Base-by-base conservation (phyloP, 2,329 filamentous ascomycete genomes). In the Triangularia verruculosa region DNA sequence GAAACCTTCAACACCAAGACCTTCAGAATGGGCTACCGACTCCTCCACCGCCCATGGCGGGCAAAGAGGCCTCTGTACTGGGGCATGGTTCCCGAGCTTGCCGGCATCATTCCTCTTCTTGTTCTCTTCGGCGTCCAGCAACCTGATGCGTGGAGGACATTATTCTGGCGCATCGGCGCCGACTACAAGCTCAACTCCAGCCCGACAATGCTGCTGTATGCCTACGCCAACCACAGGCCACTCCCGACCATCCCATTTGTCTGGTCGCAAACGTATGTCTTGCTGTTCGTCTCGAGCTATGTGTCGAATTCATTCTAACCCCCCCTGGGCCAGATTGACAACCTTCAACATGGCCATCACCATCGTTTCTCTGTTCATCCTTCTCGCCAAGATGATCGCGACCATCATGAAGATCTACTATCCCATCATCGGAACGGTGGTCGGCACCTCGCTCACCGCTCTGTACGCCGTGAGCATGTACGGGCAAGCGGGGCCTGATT, bases 341-440 rank as follows among this genome's bases (percentile, higher is more conserved):
- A 81, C 89, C 69, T 92, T 85, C 78, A 92, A 93, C 72, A 86
- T 93, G 69, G 88, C 89, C 72, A 89, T 93, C 69, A 89, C 89
- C 39, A 84, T 94, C 68, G 80, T 92, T 61, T 88, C 86, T 63
- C 88, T 91, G 74, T 94, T 94, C 79, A 82, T 92, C 73, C 83
- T 92, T 66, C 82, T 93, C 53, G 80, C 83, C 74, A 93, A 92
- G 79, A 81, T 85, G 67, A 85, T 89, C 66, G 81, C 85, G 71
- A 88, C 85, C 77, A 86, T 91, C 71, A 86, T 93, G 82, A 86
- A 89, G 73, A 78, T 88, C 71, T 92, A 87, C 81, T 86, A 82
- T 68, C 91, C 91, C 5, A 73, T 91, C 64, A 64, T 93, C 62
- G 86, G 85, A 64, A 74, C 86, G 24, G 65, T 87, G 61, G 75